Evolutionary conservation across 805 yeast genomes (phyloP), one percentile per base, ranked within the genome.

Genomic region (Lipomyces sp.): DNA sequence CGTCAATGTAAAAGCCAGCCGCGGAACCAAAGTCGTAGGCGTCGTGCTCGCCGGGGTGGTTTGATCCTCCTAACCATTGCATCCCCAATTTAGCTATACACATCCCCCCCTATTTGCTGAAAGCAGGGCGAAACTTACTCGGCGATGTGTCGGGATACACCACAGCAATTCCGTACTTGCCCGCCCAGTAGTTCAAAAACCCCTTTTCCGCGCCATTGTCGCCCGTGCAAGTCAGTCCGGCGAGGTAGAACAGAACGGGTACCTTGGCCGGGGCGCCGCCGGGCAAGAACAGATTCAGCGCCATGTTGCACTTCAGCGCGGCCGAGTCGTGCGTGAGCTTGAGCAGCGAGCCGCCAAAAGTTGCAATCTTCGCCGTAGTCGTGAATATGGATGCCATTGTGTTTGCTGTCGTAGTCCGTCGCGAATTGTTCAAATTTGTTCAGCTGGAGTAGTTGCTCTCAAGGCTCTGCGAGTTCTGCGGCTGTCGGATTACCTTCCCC

Each of bases 101-200:
- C n/a, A n/a, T n/a, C n/a, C n/a, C n/a, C n/a, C n/a, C n/a, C n/a
- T n/a, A n/a, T n/a, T n/a, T n/a, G n/a, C n/a, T n/a, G n/a, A n/a
- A n/a, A n/a, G n/a, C n/a, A n/a, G n/a, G n/a, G 29, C 29, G 3
- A 8, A 29, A 32, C 57, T 16, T 41, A 53, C 98, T 80, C 47
- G 98, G 98, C 7, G 98, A 90, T 2, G 98, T 93, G 69, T 91
- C 98, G 18, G 98, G 98, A 68, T 85, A 90, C 1, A 91, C 88
- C 16, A 91, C 70, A 0, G 95, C 95, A 67, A 91, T 83, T 3
- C 95, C 95, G 63, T 81, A 80, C 63, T 84, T 77, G 58, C 82
- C 79, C 6, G 95, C 95, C 65, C 82, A 83, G 49, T 82, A 78
- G 61, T 83, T 91, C 73, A 90, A 78, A 61, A 83, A 86, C 0